These are phyloP conservation scores for Coemansia sp. DNA, from an alignment of 192 early-diverging fungal species.

Conservation along the genomic window DNA sequence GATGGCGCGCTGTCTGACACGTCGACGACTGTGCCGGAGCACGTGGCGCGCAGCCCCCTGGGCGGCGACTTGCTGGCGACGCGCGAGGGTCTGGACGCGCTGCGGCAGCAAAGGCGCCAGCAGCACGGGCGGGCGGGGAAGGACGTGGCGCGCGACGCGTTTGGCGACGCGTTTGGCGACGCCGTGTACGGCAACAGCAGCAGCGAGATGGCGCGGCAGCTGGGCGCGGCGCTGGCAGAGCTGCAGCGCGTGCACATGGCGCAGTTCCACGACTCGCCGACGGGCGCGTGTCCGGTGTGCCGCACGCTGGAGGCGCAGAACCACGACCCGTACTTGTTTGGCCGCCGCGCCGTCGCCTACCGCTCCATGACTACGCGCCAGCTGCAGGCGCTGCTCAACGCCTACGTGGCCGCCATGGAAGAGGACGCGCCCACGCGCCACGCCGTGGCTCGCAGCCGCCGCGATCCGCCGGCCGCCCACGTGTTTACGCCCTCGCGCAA, in stretches of 20 bases:
- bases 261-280: constrained; percentile 15
- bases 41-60: not conserved
- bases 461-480: not conserved
- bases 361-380: constrained; percentile 34
- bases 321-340: constrained; percentile 47
- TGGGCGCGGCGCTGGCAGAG: constrained; percentile 36
- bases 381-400: constrained; percentile 40
- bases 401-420: constrained; percentile 46
- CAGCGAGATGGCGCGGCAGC: constrained; percentile 25
- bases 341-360: constrained; percentile 28
- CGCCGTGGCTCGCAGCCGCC: not conserved
- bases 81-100: constrained; percentile 23
- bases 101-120: constrained; percentile 7
- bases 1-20: constrained; percentile 32
- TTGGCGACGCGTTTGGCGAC: not conserved
- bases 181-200: too few species aligned
- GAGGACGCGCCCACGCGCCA: not conserved
- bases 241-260: constrained; percentile 38
- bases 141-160: constrained; percentile 3
- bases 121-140: not conserved
- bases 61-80: constrained; percentile 22
- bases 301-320: constrained; percentile 33
- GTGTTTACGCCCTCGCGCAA: constrained; percentile 19
- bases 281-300: constrained; percentile 23
- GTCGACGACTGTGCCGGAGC: constrained; percentile 35